phyloP scores from a whole-genome alignment of 1,139 yeast genomes.

The Insectozyma bohioensis region DNA sequence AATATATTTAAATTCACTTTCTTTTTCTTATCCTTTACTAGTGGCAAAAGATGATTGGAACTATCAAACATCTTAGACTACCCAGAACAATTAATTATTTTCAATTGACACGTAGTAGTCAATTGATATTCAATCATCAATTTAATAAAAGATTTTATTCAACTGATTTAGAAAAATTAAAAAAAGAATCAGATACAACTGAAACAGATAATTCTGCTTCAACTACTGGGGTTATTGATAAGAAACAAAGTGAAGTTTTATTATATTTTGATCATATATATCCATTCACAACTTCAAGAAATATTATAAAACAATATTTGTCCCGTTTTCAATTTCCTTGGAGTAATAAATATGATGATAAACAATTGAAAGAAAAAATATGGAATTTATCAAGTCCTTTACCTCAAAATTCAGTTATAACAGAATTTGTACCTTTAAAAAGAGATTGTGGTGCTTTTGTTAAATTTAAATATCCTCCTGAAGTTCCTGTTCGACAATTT shows the following conservation, averaged over 20 bases:
- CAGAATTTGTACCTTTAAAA: conserved; percentile 60
- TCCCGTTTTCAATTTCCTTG: conserved; percentile 20
- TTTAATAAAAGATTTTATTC: conserved; percentile 21
- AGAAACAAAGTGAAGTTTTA: conserved; percentile 31
- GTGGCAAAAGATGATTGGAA: too few species aligned
- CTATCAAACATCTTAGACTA: too few species aligned
- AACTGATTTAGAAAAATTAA: conserved; percentile 33
- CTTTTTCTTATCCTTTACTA: too few species aligned
- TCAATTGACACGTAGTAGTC: neutral
- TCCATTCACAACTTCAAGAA: conserved; percentile 26
- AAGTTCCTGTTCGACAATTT: conserved; percentile 47
- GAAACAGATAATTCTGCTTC: conserved; percentile 38
- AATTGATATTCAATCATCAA: too few species aligned
- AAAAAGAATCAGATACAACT: conserved; percentile 30
- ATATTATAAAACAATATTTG: conserved; percentile 22
- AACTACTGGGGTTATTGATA: conserved; percentile 47
- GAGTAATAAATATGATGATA: conserved; percentile 13
- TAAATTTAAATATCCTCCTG: conserved; percentile 62
- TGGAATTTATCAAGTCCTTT: conserved; percentile 29
- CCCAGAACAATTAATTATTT: too few species aligned
- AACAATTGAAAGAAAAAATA: conserved; percentile 23
- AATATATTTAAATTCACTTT: too few species aligned
- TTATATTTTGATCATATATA: conserved; percentile 42
- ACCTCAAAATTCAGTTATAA: conserved; percentile 28
- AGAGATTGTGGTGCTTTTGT: conserved; percentile 96